Percentiles rank a stretch among this genome's conserved stretches.
Conservation (phyloP, 805 yeast genomes). For the Yueomyces sp. region DNA sequence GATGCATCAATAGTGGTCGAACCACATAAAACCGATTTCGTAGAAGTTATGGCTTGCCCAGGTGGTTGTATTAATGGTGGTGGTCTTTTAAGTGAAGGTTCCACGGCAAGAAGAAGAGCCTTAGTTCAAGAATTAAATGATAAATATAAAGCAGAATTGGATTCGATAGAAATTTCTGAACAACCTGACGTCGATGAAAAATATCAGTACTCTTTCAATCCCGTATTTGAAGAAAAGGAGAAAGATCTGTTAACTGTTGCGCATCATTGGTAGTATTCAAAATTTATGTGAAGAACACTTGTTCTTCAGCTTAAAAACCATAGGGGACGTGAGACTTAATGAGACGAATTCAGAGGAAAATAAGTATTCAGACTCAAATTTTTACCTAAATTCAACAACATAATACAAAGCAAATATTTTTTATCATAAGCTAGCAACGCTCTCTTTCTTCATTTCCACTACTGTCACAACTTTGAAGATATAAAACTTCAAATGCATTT, state of each 20-base stretch:
- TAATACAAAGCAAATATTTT: too few species aligned
- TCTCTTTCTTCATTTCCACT: too few species aligned
- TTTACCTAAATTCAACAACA: too few species aligned
- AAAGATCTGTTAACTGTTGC: slow-evolving; percentile 13
- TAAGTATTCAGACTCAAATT: too few species aligned
- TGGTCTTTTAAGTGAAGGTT: slow-evolving; percentile 54
- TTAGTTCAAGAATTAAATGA: slow-evolving; percentile 8
- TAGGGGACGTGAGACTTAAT: too few species aligned
- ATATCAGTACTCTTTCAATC: slow-evolving; percentile 10
- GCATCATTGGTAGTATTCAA: slow-evolving; percentile 9
- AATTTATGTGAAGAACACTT: too few species aligned
- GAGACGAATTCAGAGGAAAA: too few species aligned
- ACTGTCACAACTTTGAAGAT: too few species aligned
- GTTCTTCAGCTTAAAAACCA: too few species aligned
- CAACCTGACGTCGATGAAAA: not conserved
- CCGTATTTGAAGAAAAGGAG: slow-evolving; percentile 7
- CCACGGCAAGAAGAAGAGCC: slow-evolving; percentile 6
- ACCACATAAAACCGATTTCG: slow-evolving; percentile 58
- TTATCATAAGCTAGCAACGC: too few species aligned
- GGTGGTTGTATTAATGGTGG: slow-evolving; percentile 97
- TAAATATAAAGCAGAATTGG: slow-evolving; percentile 5
- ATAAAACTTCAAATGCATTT: too few species aligned
- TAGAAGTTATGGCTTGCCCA: slow-evolving; percentile 98
- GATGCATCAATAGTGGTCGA: slow-evolving; percentile 25
- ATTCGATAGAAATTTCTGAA: slow-evolving; percentile 6